phyloP scores from a whole-genome alignment of 2,329 filamentous ascomycete species.

The Beauveria asiatica region DNA sequence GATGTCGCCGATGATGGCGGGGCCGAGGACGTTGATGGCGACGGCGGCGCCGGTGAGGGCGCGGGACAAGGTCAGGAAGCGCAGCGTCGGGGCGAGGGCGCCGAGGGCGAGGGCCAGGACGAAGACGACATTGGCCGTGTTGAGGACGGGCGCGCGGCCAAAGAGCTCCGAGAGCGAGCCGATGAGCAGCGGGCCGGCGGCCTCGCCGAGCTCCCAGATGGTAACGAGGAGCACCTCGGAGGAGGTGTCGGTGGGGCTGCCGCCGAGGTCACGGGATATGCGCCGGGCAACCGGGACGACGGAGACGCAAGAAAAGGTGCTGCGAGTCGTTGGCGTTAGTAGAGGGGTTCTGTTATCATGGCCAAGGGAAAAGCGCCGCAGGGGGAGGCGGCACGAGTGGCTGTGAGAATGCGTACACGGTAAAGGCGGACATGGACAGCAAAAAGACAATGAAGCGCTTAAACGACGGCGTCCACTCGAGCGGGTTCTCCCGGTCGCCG shows the following conservation, averaged over 20 bases:
- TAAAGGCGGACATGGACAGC: constrained; percentile 5
- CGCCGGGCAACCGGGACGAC: constrained; percentile 44
- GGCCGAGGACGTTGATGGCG: constrained; percentile 54
- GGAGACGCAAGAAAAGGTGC: constrained; percentile 49
- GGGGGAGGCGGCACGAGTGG: too few species aligned
- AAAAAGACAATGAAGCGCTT: constrained; percentile 10
- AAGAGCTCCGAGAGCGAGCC: constrained; percentile 55
- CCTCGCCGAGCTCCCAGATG: constrained; percentile 61
- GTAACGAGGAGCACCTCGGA: constrained; percentile 56
- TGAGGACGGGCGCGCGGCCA: constrained; percentile 47
- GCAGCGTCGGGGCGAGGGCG: constrained; percentile 36
- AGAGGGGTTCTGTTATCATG: background rate
- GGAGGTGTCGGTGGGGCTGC: constrained; percentile 31
- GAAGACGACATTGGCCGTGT: constrained; percentile 43
- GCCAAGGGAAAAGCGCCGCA: too few species aligned
- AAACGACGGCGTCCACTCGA: constrained; percentile 1
- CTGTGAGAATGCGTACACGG: background rate
- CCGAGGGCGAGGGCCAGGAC: constrained; percentile 38
- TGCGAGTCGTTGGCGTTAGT: constrained; percentile 17
- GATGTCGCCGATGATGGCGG: constrained; percentile 56
- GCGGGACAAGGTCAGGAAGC: constrained; percentile 43
- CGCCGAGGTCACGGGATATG: constrained; percentile 40
- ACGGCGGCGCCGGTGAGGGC: constrained; percentile 54
- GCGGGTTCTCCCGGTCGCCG: constrained; percentile 13
- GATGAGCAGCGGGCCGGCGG: constrained; percentile 50